Evolutionary conservation across 805 yeast genomes (phyloP), one percentile per base, ranked within the genome.

Genomic region (Monosporozyma unispora): DNA sequence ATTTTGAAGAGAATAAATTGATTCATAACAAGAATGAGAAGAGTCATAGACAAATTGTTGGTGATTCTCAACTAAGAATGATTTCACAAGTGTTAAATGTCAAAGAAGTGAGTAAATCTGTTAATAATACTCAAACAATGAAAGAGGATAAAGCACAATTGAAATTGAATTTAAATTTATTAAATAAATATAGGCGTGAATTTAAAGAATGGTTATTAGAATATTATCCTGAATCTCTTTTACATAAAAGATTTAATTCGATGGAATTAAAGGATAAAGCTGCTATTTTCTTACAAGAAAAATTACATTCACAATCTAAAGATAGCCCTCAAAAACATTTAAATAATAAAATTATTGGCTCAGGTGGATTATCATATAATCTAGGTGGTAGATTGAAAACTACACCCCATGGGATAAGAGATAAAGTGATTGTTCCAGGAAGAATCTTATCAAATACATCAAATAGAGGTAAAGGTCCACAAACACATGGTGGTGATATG

Each of bases 361-460:
- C 85, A 7, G 95, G 84, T 27, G 96, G 96, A 6, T 73, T 87
- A 52, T 76, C 87, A 1, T 87, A 86, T 58, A 72, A 71, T 38
- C 75, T 84, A 52, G 76, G 74, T 50, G 95, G 95, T 6, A 76
- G 87, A 62, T 68, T 87, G 37, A 62, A 70, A 50, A 84, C 80
- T 62, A 72, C 84, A 3, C 93, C 95, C 21, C 79, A 82, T 58
- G 95, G 96, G 46, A 67, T 80, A 22, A 69, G 75, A 44, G 65
- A 68, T 11, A 77, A 75, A 25, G 69, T 69, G 48, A 72, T 82
- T 40, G 79, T 78, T 18, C 86, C 89, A 14, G 95, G 91, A 51
- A 79, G 96, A 71, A 68, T 79, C 44, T 27, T 50, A 8, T 48
- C 31, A n/a, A 45, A 46, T 21, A 48, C 44, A 31, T 47, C 48